Evolutionary conservation across 768 basidiomycete genomes (phyloP), one percentile per base, ranked within the genome.

Genomic region (Solioccasus polychromus): DNA sequence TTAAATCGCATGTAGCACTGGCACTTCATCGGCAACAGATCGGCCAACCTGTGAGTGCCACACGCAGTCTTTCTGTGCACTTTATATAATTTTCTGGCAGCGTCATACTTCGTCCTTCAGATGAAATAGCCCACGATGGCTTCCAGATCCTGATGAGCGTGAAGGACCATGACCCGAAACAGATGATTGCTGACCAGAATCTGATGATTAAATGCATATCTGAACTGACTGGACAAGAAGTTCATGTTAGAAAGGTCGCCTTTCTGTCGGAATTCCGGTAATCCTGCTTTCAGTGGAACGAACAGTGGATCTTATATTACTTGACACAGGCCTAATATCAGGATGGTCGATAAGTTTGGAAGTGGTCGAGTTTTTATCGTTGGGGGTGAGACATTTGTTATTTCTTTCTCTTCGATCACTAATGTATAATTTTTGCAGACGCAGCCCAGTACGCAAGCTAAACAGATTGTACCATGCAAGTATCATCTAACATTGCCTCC

Each of bases 331-430:
- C 69, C 75, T 1, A 77, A 76, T 53, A 68, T 78, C 23, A 66
- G 78, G 9, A 74, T 77, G 73, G 71, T 69, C 1, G 53, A 76
- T 34, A 66, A 56, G 18, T 72, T 78, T 50, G 52, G 61, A 15
- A 45, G 53, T 5, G 75, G 74, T 2, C 64, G 74, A n/a, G 72
- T 71, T 10, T 78, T 77, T 47, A 39, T 79, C 14, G 70, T 61
- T 22, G 78, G 78, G 53, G 79, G 78, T 56, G 25, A 39, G 36
- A 8, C 12, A 8, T 17, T 38, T 19, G 8, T 30, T 11, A 8
- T 19, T 18, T 2, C 20, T 25, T 34, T 17, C 25, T 3, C 14
- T 9, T 11, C 7, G 22, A 5, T 26, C 20, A 34, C 20, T 39
- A 3, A 43, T 42, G 17, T 30, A 15, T 7, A 15, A 14, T n/a